Base-by-base conservation (phyloP, 495 filamentous ascomycete species). In the Barbatosphaeria neglecta region DNA sequence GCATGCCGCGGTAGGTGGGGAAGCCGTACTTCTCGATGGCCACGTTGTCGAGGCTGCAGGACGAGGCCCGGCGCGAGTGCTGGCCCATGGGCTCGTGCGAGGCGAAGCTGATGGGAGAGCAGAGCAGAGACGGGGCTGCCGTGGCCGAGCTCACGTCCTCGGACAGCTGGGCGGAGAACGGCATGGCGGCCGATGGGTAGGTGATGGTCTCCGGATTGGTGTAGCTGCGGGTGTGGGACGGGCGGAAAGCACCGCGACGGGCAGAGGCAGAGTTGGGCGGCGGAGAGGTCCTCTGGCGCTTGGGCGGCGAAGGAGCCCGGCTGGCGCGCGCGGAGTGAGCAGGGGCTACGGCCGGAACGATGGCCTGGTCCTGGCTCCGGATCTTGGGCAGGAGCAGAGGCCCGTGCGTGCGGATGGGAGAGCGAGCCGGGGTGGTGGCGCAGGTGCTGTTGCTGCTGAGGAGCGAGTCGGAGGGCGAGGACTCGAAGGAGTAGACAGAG, bases 371-470 rank as follows among this genome's bases (percentile, higher is more conserved):
- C 62, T 93, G 87, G 49, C 77, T 77, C 41, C 89, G 77, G 65
- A 94, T 87, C 72, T 86, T 90, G 48, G 90, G 90, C 22, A 96
- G 73, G 44, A 96, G 74, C 22, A 84, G 68, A 27, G 87, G 87
- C 11, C 87, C 89, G 69, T 85, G 78, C 28, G 88, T 82, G 20
- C 82, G 74, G 53, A 89, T 78, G 45, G 88, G 88, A 22, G 84
- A 86, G 47, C 76, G 66, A 38, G 72, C 70, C 17, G 88, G 87
- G 27, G 84, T 90, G 43, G 85, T 90, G 46, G 75, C 67, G 47
- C 74, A 68, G 20, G 86, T 90, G 66, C 77, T 70, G 41, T 57
- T 47, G 9, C 63, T 47, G 9, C 63, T 53, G 17, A 49, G 38
- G 37, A 65, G 51, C 31, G 80, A 78, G 51, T 83, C 86, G 63